Evolutionary conservation across 495 filamentous ascomycete species (phyloP), one percentile per base, ranked within the genome.

Genomic region (Aspergillus biplanus): DNA sequence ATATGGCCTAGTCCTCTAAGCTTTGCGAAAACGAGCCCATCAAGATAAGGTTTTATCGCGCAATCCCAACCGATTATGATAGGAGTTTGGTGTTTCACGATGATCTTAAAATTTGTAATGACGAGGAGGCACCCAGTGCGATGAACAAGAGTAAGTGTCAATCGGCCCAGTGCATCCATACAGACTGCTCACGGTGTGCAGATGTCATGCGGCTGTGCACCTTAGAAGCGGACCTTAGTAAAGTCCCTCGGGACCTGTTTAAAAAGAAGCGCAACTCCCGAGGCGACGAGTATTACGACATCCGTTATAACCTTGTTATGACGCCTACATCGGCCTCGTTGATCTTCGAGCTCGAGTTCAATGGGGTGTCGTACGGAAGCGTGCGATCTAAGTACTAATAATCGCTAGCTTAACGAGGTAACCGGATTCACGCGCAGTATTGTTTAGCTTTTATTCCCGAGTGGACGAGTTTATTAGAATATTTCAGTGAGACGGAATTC

Each of bases 261-360:
- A 3, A 52, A 0, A 64, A 52, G 31, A 56, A 53, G 31, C 33
- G 0, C 9, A 75, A 72, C 54, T 73, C 71, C 0, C 37, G 55
- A 7, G 71, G 73, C 0, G 15, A 58, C 0, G 16, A 65, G 12
- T 77, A 67, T 34, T 73, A 62, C 47, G 31, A 58, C 0, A 52
- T 77, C 15, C 0, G 11, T 1, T 73, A 21, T 27, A 21, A 67
- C 0, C 33, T 76, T 15, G 61, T 66, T 16, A 48, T 77, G 21
- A 75, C 65, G 1, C 69, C 73, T 0, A 59, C 37, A 2, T 76
- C 71, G 0, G 69, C 71, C 0, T 71, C 69, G 0, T 33, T 76
- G 44, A 7, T 71, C 4, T 73, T 76, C 27, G 62, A 75, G 3
- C 48, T 72, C 5, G 55, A 73, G 18, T 72, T 77, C 31, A 72